Evolutionary conservation across 2,329 filamentous ascomycete genomes (phyloP).

Genomic region (Endothia cerciana): DNA sequence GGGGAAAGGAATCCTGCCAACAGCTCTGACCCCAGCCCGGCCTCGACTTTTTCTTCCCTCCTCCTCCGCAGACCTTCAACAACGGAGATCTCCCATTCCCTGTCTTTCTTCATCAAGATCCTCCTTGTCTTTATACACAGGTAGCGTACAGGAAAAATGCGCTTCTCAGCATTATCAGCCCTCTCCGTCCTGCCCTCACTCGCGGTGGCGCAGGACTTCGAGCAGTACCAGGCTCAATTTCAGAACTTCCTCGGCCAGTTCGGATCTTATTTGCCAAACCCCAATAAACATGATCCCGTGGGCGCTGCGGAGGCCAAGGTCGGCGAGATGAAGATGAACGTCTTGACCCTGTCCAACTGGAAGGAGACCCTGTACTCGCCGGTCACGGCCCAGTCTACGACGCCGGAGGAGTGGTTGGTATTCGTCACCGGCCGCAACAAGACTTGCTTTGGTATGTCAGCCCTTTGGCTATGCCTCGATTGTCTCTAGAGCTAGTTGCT

Average conservation of each 20-base stretch:
- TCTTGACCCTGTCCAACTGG: slow-evolving; percentile 72
- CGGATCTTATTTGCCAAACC: slow-evolving; percentile 52
- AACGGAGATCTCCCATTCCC: slow-evolving; percentile 13
- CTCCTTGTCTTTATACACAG: not conserved
- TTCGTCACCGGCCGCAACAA: slow-evolving; percentile 76
- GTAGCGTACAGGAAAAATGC: slow-evolving; percentile 50
- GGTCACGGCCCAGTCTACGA: slow-evolving; percentile 60
- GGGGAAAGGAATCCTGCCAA: slow-evolving; percentile 17
- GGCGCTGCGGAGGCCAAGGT: slow-evolving; percentile 55
- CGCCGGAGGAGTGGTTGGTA: slow-evolving; percentile 77
- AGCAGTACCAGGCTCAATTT: slow-evolving; percentile 66
- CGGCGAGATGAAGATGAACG: slow-evolving; percentile 55
- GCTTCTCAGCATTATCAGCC: slow-evolving; percentile 55
- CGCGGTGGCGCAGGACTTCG: slow-evolving; percentile 54
- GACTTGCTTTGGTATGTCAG: slow-evolving; percentile 68
- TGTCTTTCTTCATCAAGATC: slow-evolving; percentile 17
- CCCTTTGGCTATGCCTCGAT: not conserved
- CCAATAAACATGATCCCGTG: slow-evolving; percentile 39
- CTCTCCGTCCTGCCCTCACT: slow-evolving; percentile 61
- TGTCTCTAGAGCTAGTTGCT: slow-evolving; percentile 29
- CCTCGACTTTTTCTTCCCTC: slow-evolving; percentile 14
- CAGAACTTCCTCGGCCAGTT: slow-evolving; percentile 67
- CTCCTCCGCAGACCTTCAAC: not conserved
- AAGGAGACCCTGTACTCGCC: slow-evolving; percentile 67
- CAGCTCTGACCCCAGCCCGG: slow-evolving; percentile 8